Evolutionary conservation across 2,329 filamentous ascomycete species (phyloP).

Genomic region (Cercospora citrullina): DNA sequence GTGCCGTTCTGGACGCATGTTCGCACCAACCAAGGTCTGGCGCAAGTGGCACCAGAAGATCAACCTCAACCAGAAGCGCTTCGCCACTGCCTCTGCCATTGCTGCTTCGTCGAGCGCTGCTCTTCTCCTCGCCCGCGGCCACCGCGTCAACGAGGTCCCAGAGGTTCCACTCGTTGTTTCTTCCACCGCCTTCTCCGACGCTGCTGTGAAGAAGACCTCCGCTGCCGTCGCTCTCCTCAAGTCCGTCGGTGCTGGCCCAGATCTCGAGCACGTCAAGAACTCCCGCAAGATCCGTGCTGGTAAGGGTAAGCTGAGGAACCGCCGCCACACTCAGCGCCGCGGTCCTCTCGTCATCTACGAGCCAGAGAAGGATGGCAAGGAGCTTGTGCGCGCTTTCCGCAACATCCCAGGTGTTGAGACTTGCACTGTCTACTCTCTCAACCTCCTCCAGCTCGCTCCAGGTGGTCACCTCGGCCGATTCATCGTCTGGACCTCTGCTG

Average conservation of each 20-base stretch:
- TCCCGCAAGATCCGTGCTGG: conserved; percentile 97
- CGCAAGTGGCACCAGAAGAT: conserved; percentile 99
- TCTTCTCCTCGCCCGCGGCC: conserved; percentile 93
- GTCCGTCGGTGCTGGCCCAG: conserved; percentile 83
- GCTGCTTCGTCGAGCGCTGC: conserved; percentile 94
- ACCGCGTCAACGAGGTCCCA: conserved; percentile 87
- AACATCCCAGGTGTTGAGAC: conserved; percentile 99
- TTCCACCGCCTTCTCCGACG: conserved; percentile 81
- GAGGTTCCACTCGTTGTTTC: conserved; percentile 97
- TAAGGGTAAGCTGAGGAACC: conserved; percentile 98
- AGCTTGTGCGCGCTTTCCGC: conserved; percentile 91
- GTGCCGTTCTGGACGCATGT: conserved; percentile 99
- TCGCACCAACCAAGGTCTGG: conserved; percentile 99
- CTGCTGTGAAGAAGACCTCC: conserved; percentile 82
- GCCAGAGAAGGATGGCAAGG: conserved; percentile 91
- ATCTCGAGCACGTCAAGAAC: conserved; percentile 92
- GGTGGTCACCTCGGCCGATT: conserved; percentile 99
- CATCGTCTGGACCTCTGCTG: conserved; percentile 97
- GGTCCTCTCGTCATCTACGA: conserved; percentile 98
- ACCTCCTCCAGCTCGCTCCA: conserved; percentile 98
- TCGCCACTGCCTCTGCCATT: conserved; percentile 94
- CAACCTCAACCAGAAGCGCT: conserved; percentile 99
- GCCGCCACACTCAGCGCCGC: conserved; percentile 95
- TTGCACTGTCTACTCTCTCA: conserved; percentile 86
- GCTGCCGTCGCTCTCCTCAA: conserved; percentile 83